Evolutionary conservation across 2,329 filamentous ascomycete species (phyloP), one percentile per base, ranked within the genome.

Genomic region (Drechslerella coelobrocha): DNA sequence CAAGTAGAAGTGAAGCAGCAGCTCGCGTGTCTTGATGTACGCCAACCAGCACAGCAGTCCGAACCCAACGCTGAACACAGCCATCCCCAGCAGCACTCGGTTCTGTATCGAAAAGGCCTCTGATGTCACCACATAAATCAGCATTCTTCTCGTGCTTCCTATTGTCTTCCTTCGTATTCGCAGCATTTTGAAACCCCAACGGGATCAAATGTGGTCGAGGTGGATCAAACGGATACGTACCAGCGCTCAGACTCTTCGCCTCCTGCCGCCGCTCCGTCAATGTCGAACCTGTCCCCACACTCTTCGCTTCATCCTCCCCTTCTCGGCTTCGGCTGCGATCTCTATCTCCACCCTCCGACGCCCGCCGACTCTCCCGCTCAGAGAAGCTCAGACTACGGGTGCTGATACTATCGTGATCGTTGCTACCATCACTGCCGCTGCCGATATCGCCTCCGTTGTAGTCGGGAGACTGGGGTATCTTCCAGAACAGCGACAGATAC

Each of bases 21-120:
- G 9, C 29, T 61, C 57, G 31, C 61, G 61, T 23, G 61, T 41
- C 51, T 62, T 69, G 45, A 69, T 34, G 52, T 69, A 69, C 31
- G 57, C 56, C 65, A 60, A 52, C 65, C 65, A 69, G 48, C 65
- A 69, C 12, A 61, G 57, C 14, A 69, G 27, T 5, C 65, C 65
- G 41, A 69, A 69, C 52, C 52, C 65, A 10, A 69, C 54, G 14
- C 65, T 69, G 39, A 62, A 69, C 14, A 61, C 65, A 8, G 24
- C 52, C 65, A 69, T 69, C 52, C 65, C 65, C n/a, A 69, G n/a
- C 47, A 69, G 21, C 65, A 69, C 65, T 24, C 65, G 51, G 52
- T 69, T 69, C 59, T 69, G 65, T 57, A 69, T 69, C 57, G 65
- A 57, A 23, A 69, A 69, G 39, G 65, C 65, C 52, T 69, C 65